Conservation (phyloP, 2,329 filamentous ascomycete species). For the Exophiala xenobiotica region DNA sequence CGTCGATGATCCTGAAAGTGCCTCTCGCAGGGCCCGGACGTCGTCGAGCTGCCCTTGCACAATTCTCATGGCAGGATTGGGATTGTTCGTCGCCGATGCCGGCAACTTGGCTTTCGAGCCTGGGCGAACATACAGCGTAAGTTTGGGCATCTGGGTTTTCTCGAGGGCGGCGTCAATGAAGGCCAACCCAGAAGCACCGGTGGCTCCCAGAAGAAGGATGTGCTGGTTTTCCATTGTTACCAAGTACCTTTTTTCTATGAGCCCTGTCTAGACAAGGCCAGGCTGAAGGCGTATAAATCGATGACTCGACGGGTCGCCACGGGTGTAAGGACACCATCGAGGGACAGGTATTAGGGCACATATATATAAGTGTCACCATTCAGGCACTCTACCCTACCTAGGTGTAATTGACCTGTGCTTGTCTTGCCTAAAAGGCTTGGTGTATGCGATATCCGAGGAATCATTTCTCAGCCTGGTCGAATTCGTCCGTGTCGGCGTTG, state of each 20-base stretch:
- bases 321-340: too few species aligned
- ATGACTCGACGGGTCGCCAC: too few species aligned
- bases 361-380: too few species aligned
- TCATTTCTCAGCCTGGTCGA: not conserved
- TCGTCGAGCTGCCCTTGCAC: constrained; percentile 19
- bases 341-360: too few species aligned
- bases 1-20: constrained; percentile 9
- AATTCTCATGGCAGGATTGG: constrained; percentile 7
- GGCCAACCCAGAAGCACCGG: constrained; percentile 11
- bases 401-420: too few species aligned
- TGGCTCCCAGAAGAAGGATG: constrained; percentile 18
- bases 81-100: not conserved
- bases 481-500: not conserved
- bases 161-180: constrained; percentile 11
- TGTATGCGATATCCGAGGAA: too few species aligned
- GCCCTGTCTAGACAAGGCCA: too few species aligned
- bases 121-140: constrained; percentile 16
- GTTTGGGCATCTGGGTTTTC: constrained; percentile 3
- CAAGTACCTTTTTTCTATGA: too few species aligned
- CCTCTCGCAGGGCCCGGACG: not conserved
- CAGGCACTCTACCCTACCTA: too few species aligned
- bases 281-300: too few species aligned
- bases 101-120: constrained; percentile 5
- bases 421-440: too few species aligned
- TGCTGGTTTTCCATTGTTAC: constrained; percentile 10